These are phyloP conservation scores for Lomentospora prolificans DNA, from an alignment of 2,329 filamentous ascomycete genomes.

Conservation along the genomic window DNA sequence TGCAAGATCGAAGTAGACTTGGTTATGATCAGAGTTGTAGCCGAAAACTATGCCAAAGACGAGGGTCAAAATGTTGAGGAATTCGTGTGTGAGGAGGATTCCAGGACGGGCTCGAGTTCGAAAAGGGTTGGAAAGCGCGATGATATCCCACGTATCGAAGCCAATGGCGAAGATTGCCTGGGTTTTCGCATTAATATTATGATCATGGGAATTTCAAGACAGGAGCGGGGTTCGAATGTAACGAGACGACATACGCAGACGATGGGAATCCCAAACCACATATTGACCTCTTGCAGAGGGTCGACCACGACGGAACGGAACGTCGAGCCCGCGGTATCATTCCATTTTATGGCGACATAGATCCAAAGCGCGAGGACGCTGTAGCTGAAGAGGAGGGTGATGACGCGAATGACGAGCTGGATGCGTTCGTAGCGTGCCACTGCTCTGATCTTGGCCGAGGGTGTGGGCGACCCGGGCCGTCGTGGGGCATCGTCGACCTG, in stretches of 20 bases:
- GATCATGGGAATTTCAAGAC: no score
- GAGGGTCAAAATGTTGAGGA: neutral
- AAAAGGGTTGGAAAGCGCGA: neutral
- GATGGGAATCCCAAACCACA: neutral
- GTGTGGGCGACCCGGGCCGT: neutral
- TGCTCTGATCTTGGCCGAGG: neutral
- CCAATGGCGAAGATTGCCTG: neutral
- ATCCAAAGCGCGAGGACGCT: neutral
- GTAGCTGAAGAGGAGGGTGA: neutral
- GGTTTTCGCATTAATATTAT: no score
- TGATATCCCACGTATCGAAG: neutral
- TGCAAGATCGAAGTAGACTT: neutral
- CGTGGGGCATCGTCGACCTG: neutral
- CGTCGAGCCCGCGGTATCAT: neutral
- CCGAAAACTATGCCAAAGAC: neutral
- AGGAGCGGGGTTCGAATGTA: no score
- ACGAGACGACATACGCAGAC: neutral
- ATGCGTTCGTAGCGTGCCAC: neutral
- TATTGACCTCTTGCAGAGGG: neutral
- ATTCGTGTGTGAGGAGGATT: neutral
- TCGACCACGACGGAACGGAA: neutral
- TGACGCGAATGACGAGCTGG: neutral
- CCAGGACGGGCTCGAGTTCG: neutral
- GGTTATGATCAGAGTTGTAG: neutral
- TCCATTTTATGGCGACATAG: neutral